phyloP scores from a whole-genome alignment of 2,329 filamentous ascomycete genomes.

The Fusarium begoniae region DNA sequence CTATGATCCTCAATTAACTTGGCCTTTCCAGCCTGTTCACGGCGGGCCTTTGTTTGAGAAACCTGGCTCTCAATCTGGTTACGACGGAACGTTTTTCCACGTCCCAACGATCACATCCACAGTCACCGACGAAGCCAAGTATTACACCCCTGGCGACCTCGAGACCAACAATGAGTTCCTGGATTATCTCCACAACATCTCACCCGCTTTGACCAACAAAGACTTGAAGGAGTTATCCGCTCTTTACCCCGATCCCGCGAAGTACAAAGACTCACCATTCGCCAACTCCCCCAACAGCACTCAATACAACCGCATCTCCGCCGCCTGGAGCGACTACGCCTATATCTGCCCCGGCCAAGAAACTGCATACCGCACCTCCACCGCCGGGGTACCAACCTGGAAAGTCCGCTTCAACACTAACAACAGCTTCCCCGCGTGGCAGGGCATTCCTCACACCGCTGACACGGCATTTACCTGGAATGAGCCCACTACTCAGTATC shows the following conservation, averaged over 20 bases:
- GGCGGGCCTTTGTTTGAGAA: constrained; percentile 58
- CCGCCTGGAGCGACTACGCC: constrained; percentile 56
- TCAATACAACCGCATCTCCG: constrained; percentile 55
- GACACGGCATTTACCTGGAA: constrained; percentile 51
- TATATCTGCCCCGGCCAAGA: constrained; percentile 57
- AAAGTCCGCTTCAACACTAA: constrained; percentile 52
- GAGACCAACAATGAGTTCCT: constrained; percentile 50
- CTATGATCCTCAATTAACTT: constrained; percentile 52
- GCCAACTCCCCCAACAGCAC: constrained; percentile 51
- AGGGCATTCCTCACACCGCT: constrained; percentile 51
- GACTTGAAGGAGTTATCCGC: constrained; percentile 43
- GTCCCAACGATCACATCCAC: constrained; percentile 51
- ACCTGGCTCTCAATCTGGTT: constrained; percentile 52
- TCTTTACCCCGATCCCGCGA: constrained; percentile 50
- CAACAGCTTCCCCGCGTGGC: constrained; percentile 46
- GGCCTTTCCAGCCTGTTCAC: constrained; percentile 60
- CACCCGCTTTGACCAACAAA: constrained; percentile 40
- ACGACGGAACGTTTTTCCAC: constrained; percentile 50
- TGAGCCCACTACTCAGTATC: constrained; percentile 47
- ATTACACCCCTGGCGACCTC: constrained; percentile 44
- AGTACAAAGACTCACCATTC: constrained; percentile 47
- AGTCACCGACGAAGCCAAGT: constrained; percentile 50
- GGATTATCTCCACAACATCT: constrained; percentile 49
- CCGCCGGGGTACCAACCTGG: constrained; percentile 48
- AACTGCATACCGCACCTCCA: constrained; percentile 51